These are phyloP conservation scores for Carex arenaria DNA, from an alignment of 202 grass and related monocot species.

Conservation along the genomic window DNA sequence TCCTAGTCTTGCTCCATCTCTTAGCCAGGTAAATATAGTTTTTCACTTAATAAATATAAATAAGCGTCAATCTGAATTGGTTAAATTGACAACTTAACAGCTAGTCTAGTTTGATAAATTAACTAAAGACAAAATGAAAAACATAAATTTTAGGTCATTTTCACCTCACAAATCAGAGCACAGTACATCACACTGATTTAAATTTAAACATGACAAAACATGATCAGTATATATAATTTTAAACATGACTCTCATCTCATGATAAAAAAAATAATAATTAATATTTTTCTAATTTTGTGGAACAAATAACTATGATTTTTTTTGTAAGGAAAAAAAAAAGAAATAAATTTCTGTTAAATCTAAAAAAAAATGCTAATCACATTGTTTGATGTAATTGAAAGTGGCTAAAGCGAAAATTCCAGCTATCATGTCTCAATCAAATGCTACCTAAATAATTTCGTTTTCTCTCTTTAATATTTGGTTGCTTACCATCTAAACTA, in stretches of 20 bases:
- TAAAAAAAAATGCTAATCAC: neutral
- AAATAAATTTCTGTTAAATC: neutral
- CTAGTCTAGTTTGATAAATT: constrained; percentile 6
- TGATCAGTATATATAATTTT: no score
- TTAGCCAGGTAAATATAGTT: neutral
- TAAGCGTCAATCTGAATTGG: neutral
- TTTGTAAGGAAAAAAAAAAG: neutral
- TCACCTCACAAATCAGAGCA: neutral
- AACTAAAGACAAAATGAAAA: neutral
- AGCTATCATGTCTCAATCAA: constrained; percentile 21
- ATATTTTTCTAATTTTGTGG: neutral
- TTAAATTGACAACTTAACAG: constrained; percentile 1
- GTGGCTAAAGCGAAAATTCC: neutral
- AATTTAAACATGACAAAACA: no score
- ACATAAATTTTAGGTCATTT: neutral
- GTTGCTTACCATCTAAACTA: constrained; percentile 27
- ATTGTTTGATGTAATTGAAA: neutral
- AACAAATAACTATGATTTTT: neutral
- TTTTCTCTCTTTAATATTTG: constrained; percentile 12
- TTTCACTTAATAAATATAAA: neutral
- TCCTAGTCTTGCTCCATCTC: neutral
- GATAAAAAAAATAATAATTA: neutral
- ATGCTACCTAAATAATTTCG: constrained; percentile 13
- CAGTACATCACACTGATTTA: no score
- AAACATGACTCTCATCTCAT: neutral